These are phyloP conservation scores for Penicillium silybi DNA, from an alignment of 495 filamentous ascomycete genomes.

Conservation along the genomic window DNA sequence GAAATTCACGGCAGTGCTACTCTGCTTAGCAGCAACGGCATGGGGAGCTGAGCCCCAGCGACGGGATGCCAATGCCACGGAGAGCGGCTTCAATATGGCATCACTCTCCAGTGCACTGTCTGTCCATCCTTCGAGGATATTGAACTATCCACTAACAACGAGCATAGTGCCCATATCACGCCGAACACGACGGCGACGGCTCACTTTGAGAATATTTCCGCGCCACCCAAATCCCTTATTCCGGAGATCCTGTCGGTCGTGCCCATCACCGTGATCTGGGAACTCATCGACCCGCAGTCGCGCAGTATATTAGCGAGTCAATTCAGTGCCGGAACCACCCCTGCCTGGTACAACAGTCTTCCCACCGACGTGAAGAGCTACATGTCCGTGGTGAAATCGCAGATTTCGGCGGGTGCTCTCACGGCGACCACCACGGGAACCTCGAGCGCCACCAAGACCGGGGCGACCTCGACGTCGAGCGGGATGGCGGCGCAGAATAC, in stretches of 20 bases:
- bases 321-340: conserved; percentile 29
- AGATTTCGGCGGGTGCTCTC: conserved; percentile 27
- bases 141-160: not conserved
- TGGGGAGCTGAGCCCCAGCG: conserved; percentile 7
- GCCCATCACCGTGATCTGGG: conserved; percentile 23
- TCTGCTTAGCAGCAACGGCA: conserved; percentile 7
- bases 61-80: conserved; percentile 6
- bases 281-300: conserved; percentile 23
- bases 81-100: conserved; percentile 10
- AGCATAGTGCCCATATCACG: conserved; percentile 5
- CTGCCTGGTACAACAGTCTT: conserved; percentile 28
- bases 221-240: conserved; percentile 26
- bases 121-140: not conserved
- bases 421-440: conserved; percentile 18
- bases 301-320: conserved; percentile 30
- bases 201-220: conserved; percentile 32
- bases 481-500: conserved; percentile 18
- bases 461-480: conserved; percentile 10
- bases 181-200: conserved; percentile 17
- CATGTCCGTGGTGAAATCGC: conserved; percentile 26
- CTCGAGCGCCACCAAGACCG: conserved; percentile 2
- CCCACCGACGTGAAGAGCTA: conserved; percentile 31
- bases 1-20: conserved; percentile 5
- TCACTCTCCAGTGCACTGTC: conserved; percentile 16
- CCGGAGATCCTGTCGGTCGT: conserved; percentile 26